These are phyloP conservation scores for Pseudoturritis turrita DNA, from an alignment of 345 rosid species.

Conservation along the genomic window DNA sequence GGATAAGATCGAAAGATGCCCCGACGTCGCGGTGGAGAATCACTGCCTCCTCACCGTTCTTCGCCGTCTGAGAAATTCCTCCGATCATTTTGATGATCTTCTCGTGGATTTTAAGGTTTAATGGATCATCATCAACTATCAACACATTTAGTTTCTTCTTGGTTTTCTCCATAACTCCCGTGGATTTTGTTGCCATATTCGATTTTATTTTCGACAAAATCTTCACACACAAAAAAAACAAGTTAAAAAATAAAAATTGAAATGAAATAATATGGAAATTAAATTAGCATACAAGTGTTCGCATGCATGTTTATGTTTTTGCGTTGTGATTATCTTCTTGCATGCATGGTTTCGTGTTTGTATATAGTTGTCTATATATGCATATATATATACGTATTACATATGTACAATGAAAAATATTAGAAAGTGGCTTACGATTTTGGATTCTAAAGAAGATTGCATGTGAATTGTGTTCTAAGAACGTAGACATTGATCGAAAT, in stretches of 20 bases:
- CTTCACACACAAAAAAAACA: background rate
- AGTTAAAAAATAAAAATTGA: background rate
- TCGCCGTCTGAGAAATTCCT: constrained; percentile 10
- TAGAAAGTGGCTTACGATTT: constrained; percentile 14
- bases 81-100: constrained; percentile 10
- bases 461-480: constrained; percentile 20
- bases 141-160: constrained; percentile 21
- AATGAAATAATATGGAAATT: background rate
- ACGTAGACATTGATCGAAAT: constrained; percentile 1
- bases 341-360: constrained; percentile 15
- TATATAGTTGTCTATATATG: background rate
- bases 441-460: constrained; percentile 10
- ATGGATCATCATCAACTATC: constrained; percentile 33
- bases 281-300: background rate
- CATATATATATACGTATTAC: background rate
- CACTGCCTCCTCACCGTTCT: constrained; percentile 30
- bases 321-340: background rate
- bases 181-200: constrained; percentile 9
- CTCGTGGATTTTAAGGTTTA: constrained; percentile 16
- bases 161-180: background rate
- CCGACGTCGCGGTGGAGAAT: constrained; percentile 15
- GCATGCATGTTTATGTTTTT: background rate
- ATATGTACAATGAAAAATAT: background rate
- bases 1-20: constrained; percentile 25
- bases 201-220: background rate